These are phyloP conservation scores for Mesembryanthemum crystallinum DNA, from an alignment of 148 eudicot genomes.

Conservation along the genomic window DNA sequence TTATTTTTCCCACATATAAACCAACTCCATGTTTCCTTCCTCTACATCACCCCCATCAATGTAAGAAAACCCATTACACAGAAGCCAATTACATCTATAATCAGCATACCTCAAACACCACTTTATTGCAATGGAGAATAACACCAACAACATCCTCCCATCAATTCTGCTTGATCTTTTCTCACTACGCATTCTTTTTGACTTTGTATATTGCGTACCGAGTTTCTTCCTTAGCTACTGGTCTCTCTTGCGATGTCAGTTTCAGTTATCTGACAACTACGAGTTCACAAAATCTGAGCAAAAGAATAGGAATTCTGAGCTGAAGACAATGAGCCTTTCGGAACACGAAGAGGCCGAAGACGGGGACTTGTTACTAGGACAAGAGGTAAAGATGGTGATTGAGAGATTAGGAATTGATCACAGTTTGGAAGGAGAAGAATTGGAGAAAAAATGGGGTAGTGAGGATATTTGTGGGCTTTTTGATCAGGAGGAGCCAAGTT, in stretches of 20 bases:
- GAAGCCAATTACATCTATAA: no score
- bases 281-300: neutral
- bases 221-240: conserved; percentile 1
- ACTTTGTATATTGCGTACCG: neutral
- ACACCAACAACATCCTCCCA: neutral
- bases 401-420: conserved; percentile 38
- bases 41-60: neutral
- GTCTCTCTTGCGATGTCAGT: neutral
- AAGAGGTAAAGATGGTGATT: conserved; percentile 43
- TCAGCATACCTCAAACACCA: no score
- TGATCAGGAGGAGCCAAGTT: conserved; percentile 61
- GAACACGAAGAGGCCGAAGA: neutral
- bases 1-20: neutral
- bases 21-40: neutral
- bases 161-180: conserved; percentile 13
- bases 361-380: conserved; percentile 19
- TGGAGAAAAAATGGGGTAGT: conserved; percentile 22
- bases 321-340: neutral
- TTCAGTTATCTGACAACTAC: neutral
- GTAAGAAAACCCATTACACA: neutral
- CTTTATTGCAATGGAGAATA: conserved; percentile 10
- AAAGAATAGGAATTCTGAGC: neutral
- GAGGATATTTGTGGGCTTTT: conserved; percentile 39
- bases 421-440: conserved; percentile 16
- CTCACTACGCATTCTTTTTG: conserved; percentile 8